phyloP scores from a whole-genome alignment of 129 eudicot genomes.

The Flaveria brownii region DNA sequence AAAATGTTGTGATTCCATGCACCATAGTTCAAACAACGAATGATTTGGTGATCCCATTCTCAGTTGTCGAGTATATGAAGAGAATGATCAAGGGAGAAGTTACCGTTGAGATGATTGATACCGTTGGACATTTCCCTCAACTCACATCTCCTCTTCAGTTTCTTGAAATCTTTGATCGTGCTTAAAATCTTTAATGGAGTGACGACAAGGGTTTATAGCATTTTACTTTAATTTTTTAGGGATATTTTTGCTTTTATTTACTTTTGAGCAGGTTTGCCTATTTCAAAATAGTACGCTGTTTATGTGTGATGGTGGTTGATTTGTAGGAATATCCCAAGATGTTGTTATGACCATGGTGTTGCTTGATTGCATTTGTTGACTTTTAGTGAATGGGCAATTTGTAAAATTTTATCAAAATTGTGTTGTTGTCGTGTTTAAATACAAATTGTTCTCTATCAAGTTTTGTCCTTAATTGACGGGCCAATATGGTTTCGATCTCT shows the following conservation, averaged over 20 bases:
- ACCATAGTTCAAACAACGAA: constrained; percentile 60
- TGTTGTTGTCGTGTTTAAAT: constrained; percentile 11
- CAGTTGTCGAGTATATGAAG: constrained; percentile 62
- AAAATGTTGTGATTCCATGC: constrained; percentile 65
- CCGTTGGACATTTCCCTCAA: constrained; percentile 96
- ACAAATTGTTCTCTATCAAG: constrained; percentile 9
- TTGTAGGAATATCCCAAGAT: constrained; percentile 21
- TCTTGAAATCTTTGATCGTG: constrained; percentile 54
- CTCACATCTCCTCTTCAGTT: constrained; percentile 63
- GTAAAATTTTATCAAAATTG: constrained; percentile 7
- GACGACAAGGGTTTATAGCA: constrained; percentile 20
- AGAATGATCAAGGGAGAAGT: constrained; percentile 57
- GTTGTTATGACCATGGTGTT: constrained; percentile 23
- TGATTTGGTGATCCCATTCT: constrained; percentile 65
- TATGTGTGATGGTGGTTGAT: constrained; percentile 33
- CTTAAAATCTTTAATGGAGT: constrained; percentile 46
- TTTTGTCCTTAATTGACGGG: constrained; percentile 1
- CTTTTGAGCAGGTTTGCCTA: background rate
- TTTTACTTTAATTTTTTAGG: background rate
- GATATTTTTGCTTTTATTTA: background rate
- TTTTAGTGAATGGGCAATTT: constrained; percentile 21
- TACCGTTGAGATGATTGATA: constrained; percentile 55
- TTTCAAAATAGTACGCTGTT: constrained; percentile 28
- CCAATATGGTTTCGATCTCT: background rate
- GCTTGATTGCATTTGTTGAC: constrained; percentile 13